These are phyloP conservation scores for Tulasnella sp. DNA, from an alignment of 768 basidiomycete genomes.

Conservation along the genomic window DNA sequence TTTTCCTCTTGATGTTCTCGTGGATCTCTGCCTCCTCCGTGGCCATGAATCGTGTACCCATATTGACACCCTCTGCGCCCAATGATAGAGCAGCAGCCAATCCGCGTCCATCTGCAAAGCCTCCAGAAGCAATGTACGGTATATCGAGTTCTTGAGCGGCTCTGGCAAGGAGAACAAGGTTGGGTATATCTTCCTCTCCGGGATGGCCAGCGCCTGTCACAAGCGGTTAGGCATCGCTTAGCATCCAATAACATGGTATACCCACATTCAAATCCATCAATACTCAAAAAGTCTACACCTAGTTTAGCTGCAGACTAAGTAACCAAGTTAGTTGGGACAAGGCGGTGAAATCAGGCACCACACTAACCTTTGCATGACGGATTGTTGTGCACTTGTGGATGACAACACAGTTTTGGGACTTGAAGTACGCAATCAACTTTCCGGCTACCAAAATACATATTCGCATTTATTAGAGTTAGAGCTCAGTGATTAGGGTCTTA, in stretches of 20 bases:
- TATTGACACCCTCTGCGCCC: slow-evolving; percentile 80
- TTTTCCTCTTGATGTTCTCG: slow-evolving; percentile 79
- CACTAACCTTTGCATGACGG: slow-evolving; percentile 62
- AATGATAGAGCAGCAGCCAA: slow-evolving; percentile 69
- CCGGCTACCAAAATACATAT: slow-evolving; percentile 38
- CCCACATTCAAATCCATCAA: slow-evolving; percentile 85
- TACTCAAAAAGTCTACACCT: slow-evolving; percentile 79
- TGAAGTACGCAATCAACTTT: slow-evolving; percentile 66
- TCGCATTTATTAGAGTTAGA: neutral
- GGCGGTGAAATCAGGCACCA: neutral
- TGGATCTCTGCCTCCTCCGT: slow-evolving; percentile 82
- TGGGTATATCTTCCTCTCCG: slow-evolving; percentile 88
- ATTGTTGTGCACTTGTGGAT: slow-evolving; percentile 87
- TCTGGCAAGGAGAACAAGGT: slow-evolving; percentile 71
- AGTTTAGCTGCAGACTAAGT: slow-evolving; percentile 48
- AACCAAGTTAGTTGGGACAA: slow-evolving; percentile 23
- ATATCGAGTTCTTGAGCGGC: slow-evolving; percentile 71
- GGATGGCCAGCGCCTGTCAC: slow-evolving; percentile 79
- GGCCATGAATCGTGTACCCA: slow-evolving; percentile 89
- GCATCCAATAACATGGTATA: neutral
- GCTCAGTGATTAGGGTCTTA: slow-evolving; percentile 27
- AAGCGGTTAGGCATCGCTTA: neutral
- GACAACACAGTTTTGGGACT: slow-evolving; percentile 59
- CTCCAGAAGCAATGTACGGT: slow-evolving; percentile 85
- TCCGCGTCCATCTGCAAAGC: slow-evolving; percentile 76